Conservation (phyloP, 768 basidiomycete genomes). For the Mycena vitilis region DNA sequence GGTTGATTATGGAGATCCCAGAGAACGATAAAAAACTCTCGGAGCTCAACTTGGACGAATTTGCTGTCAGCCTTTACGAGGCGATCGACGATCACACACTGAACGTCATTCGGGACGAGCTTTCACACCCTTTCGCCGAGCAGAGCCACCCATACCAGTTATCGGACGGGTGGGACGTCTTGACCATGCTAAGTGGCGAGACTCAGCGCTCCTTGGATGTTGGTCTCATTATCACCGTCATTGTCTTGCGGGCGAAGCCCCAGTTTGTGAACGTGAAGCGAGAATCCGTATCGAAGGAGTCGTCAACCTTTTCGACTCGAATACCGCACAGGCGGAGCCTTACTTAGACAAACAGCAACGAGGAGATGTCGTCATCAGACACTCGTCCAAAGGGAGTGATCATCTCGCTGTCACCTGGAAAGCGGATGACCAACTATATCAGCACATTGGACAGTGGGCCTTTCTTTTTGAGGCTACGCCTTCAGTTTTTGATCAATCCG, state of each 20-base stretch:
- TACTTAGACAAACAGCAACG: conserved; percentile 91
- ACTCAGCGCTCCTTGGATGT: conserved; percentile 79
- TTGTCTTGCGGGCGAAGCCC: conserved; percentile 67
- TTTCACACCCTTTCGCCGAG: conserved; percentile 85
- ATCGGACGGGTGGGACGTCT: conserved; percentile 81
- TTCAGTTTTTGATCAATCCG: conserved; percentile 12
- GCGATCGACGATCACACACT: conserved; percentile 87
- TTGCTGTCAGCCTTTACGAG: conserved; percentile 91
- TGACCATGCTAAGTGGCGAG: conserved; percentile 97
- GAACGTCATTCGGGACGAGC: conserved; percentile 88
- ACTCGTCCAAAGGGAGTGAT: conserved; percentile 92
- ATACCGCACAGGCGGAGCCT: conserved; percentile 88
- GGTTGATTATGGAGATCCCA: conserved; percentile 87
- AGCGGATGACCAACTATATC: conserved; percentile 94
- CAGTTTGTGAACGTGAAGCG: conserved; percentile 74
- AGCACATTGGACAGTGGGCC: conserved; percentile 85
- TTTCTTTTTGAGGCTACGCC: background rate
- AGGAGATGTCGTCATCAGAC: conserved; percentile 96
- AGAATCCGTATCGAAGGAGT: conserved; percentile 91
- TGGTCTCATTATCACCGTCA: conserved; percentile 86
- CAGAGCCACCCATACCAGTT: conserved; percentile 70
- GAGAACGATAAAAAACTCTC: conserved; percentile 85
- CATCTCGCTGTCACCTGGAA: conserved; percentile 99
- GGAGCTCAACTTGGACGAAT: conserved; percentile 95
- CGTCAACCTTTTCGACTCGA: conserved; percentile 74